Base-by-base conservation (phyloP, 768 basidiomycete species). In the Tulasnella sp. region DNA sequence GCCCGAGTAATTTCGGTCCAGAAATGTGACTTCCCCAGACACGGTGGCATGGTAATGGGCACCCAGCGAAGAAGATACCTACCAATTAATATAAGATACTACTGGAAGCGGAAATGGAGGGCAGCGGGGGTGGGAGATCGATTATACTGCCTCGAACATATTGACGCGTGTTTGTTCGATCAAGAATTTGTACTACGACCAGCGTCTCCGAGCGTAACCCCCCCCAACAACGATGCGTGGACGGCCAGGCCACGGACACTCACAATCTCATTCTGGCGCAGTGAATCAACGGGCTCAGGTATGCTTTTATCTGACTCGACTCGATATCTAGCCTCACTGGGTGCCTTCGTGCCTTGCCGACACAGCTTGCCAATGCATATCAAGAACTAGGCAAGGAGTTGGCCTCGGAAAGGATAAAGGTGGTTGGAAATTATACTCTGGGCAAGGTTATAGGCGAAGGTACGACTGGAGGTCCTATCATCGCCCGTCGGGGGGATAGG, bases 321-420 rank as follows among this genome's bases (percentile, higher is more conserved):
- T 35, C 7, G 14, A 36, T 36, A 9, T 6, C 34, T 7, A 9
- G 3, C 17, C 6, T 50, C 34, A 7, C 6, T 19, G 17, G 52
- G 29, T n/a, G 54, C 25, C 35, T 23, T 25, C 42, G n/a, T 39
- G 32, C 39, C 46, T n/a, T 35, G 36, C 39, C 17, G 9, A 45
- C 84, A 27, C 82, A 92, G 69, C 88, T 98, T 67, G 85, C 85
- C 65, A 89, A 80, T 68, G 93, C 93, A 59, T 98, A 98, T 75
- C 92, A 92, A 72, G 92, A 94, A 75, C 80, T 98, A 5, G 93
- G 92, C 63, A 94, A 85, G 74, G 93, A 96, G 70, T 80, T 98
- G 27, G 83, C 85, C n/a, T 89, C 88, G 23, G 79, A 79, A 61
- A 92, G 86, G 73, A 75, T 97, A 57, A 83, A 85, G 62, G 88